Conservation (phyloP, 768 basidiomycete genomes). For the Boletus vinaceobasis region DNA sequence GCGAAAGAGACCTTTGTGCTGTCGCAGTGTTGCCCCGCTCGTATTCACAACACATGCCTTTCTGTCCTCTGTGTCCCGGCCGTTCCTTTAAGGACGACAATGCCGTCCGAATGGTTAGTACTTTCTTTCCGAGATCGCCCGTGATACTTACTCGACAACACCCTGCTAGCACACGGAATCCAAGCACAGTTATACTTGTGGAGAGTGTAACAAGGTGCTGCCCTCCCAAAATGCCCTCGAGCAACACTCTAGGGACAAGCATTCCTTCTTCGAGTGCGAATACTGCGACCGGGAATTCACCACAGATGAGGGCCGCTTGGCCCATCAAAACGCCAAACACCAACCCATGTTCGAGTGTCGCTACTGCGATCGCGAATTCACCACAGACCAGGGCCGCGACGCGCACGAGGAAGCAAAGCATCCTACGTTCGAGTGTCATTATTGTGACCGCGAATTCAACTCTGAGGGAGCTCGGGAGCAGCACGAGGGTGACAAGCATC, state of each 20-base stretch:
- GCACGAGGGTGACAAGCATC: neutral
- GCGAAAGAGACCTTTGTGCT: neutral
- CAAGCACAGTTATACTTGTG: slow-evolving; percentile 11
- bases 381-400: slow-evolving; percentile 1
- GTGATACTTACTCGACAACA: neutral
- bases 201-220: slow-evolving; percentile 4
- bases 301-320: neutral
- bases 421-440: neutral
- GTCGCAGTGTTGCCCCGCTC: neutral
- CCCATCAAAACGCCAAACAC: slow-evolving; percentile 16
- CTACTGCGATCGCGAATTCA: neutral
- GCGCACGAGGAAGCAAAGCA: neutral
- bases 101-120: slow-evolving; percentile 15
- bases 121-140: neutral
- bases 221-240: slow-evolving; percentile 9
- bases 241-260: slow-evolving; percentile 13
- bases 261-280: slow-evolving; percentile 12
- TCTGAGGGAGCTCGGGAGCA: neutral
- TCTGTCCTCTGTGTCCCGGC: slow-evolving; percentile 16
- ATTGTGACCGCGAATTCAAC: neutral
- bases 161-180: slow-evolving; percentile 11
- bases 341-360: slow-evolving; percentile 6
- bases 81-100: slow-evolving; percentile 14
- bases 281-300: slow-evolving; percentile 12
- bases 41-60: slow-evolving; percentile 13